phyloP scores from a whole-genome alignment of 2,329 filamentous ascomycete genomes.

The Arthrinium puccinioides region DNA sequence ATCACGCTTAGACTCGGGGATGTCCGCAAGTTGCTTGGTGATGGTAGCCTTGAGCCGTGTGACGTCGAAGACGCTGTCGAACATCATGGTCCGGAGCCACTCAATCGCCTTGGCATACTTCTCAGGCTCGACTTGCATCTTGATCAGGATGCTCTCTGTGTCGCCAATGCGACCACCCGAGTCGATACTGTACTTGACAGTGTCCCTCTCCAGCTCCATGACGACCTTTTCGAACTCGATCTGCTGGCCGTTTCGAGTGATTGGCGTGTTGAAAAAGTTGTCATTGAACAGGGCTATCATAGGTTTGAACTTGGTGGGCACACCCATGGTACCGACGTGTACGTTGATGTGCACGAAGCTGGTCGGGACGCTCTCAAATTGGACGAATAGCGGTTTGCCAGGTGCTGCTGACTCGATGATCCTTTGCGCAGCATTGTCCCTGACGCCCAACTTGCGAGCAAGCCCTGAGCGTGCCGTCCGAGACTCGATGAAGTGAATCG shows the following conservation, averaged over 20 bases:
- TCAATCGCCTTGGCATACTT: constrained; percentile 78
- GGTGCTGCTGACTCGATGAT: constrained; percentile 62
- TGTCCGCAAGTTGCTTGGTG: constrained; percentile 79
- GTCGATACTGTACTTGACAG: constrained; percentile 72
- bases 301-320: constrained; percentile 79
- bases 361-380: constrained; percentile 90
- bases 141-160: constrained; percentile 72
- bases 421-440: constrained; percentile 64
- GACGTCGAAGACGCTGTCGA: constrained; percentile 81
- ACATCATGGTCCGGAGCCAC: constrained; percentile 82
- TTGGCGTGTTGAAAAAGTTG: constrained; percentile 91
- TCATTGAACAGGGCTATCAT: constrained; percentile 78
- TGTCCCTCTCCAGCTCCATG: constrained; percentile 83
- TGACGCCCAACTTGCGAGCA: constrained; percentile 62
- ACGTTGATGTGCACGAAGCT: constrained; percentile 86
- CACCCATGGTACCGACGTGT: constrained; percentile 67
- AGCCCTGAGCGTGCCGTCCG: constrained; percentile 75
- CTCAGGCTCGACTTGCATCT: constrained; percentile 78
- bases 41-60: constrained; percentile 55
- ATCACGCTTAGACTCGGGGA: constrained; percentile 85
- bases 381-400: constrained; percentile 75
- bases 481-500: constrained; percentile 91
- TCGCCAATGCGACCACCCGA: constrained; percentile 65
- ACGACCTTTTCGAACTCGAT: constrained; percentile 90
- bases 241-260: constrained; percentile 66